Conservation (phyloP, 345 rosid genomes). For the Salix brachista region DNA sequence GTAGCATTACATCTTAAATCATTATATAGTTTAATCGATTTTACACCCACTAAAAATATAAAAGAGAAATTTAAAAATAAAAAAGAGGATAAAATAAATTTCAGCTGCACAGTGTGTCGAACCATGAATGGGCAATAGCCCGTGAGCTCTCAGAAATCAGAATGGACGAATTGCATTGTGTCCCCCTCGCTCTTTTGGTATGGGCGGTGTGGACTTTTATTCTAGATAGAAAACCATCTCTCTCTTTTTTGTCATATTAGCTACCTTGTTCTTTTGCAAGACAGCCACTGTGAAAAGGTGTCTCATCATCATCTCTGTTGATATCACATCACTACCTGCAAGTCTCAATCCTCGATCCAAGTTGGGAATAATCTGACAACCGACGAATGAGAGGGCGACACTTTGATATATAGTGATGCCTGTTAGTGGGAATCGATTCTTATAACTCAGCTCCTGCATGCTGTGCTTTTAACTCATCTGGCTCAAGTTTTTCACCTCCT, state of each 20-base stretch:
- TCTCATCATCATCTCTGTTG: background rate
- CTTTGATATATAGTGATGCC: background rate
- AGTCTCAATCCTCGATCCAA: background rate
- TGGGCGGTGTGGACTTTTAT: constrained; percentile 5
- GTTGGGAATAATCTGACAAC: background rate
- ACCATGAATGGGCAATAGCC: background rate
- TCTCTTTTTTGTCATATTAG: background rate
- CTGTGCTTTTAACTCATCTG: background rate
- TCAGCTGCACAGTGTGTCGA: background rate
- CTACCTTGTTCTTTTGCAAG: constrained; percentile 3
- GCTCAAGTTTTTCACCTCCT: background rate
- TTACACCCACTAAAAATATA: no score
- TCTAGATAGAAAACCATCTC: constrained; percentile 5
- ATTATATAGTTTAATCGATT: no score
- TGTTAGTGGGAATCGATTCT: constrained; percentile 9
- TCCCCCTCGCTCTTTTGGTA: constrained; percentile 1
- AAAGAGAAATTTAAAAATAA: no score
- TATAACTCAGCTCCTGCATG: constrained; percentile 1
- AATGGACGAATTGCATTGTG: background rate
- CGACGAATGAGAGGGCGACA: constrained; percentile 8
- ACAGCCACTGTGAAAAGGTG: constrained; percentile 9
- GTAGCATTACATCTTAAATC: no score
- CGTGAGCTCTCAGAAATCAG: constrained; percentile 1
- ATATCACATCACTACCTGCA: constrained; percentile 7
- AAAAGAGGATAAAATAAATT: no score